Base-by-base conservation (phyloP, 805 yeast genomes). In the Monosporozyma aerobia region DNA sequence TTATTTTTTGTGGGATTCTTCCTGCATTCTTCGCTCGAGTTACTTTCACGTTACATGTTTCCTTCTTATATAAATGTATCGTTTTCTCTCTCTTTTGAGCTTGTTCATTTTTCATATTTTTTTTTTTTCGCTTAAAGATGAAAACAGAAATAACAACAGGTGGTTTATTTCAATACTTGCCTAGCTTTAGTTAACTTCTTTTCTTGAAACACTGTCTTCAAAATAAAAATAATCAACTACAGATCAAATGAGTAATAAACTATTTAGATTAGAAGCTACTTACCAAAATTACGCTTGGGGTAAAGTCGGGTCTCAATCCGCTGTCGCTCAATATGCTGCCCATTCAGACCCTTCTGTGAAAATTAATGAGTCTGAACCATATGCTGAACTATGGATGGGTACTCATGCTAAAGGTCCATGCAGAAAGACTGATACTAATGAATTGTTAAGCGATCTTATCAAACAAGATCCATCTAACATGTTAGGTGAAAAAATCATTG, bases 311-410 rank as follows among this genome's bases (percentile, higher is more conserved):
- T 75, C 82, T 6, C 60, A 80, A 6, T 87, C 96, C 19, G 85
- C 95, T 7, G 99, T 90, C 50, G 99, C 99, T 4, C 83, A 78
- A 66, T 92, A 82, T 67, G 95, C 96, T 45, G 76, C 83, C 40
- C 74, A 76, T 49, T 81, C 95, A 45, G 83, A 86, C 69, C 78
- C 87, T 2, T 59, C 67, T 9, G 74, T 87, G 51, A 64, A 63
- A 19, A 78, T 90, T 52, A 88, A 86, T 58, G 90, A 85, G 62
- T 51, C 75, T 40, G 80, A 82, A 64, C 98, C 99, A 10, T 94
- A 94, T 65, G 99, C 99, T 16, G 99, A 94, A 70, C 76, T 94
- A 59, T 94, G 99, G 99, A 94, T 94, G 99, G 99, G 99, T 41
- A 90, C 98, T 27, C 99, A 94, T 68, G 92, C 95, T 51, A 86